Evolutionary conservation across 208 protist species (phyloP).

Genomic region (Wallacemonas sp.): DNA sequence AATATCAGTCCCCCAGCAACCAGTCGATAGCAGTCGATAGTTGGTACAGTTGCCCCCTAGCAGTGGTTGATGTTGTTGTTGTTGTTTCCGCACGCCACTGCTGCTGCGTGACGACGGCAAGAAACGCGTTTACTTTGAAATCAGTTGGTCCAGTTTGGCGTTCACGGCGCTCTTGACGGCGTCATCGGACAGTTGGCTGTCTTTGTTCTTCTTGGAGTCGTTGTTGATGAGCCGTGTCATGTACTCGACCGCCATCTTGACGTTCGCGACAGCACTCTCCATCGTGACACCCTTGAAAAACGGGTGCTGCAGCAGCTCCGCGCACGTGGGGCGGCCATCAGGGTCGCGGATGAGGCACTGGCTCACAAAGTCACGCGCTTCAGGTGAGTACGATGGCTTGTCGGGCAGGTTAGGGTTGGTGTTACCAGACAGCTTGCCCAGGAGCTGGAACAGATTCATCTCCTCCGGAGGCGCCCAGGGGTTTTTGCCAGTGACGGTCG

Average conservation of each 20-base stretch:
- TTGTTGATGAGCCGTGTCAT: conserved; percentile 87
- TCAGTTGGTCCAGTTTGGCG: conserved; percentile 69
- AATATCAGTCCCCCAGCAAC: no score
- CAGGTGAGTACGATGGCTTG: conserved; percentile 58
- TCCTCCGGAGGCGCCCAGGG: conserved; percentile 87
- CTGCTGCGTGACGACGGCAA: no score
- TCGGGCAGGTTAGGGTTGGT: conserved; percentile 72
- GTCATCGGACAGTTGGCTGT: conserved; percentile 45
- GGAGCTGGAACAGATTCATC: conserved; percentile 87
- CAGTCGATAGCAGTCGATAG: no score
- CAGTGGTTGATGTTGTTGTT: no score
- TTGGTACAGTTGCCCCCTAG: no score
- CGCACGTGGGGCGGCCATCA: conserved; percentile 59
- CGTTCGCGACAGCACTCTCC: conserved; percentile 71
- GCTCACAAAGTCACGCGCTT: conserved; percentile 74
- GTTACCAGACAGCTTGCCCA: conserved; percentile 76
- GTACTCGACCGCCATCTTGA: conserved; percentile 80
- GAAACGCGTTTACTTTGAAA: conserved; percentile 27
- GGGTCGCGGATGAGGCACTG: conserved; percentile 75
- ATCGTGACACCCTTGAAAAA: conserved; percentile 75
- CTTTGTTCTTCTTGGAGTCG: conserved; percentile 67
- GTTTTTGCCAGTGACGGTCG: conserved; percentile 79
- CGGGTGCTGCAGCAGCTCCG: conserved; percentile 76
- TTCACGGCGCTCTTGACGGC: conserved; percentile 70
- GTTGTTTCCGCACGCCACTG: no score